Conservation (phyloP, 2,329 filamentous ascomycete species). For the Diaporthe australafricana region DNA sequence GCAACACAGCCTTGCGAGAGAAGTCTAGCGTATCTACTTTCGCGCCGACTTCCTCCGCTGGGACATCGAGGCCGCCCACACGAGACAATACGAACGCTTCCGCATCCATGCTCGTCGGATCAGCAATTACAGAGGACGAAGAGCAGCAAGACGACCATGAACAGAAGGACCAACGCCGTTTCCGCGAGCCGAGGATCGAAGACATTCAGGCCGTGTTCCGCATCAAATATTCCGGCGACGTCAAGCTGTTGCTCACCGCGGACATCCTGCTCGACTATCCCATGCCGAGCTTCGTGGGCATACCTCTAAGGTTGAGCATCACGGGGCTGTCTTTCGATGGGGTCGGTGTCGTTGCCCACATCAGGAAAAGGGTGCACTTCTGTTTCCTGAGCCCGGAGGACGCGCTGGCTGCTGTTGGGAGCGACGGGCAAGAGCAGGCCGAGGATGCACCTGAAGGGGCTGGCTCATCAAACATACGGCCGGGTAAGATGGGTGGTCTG, state of each 20-base stretch:
- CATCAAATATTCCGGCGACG: conserved; percentile 88
- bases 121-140: conserved; percentile 54
- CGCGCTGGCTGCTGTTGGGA: conserved; percentile 77
- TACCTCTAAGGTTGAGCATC: conserved; percentile 93
- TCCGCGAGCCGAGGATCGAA: conserved; percentile 81
- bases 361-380: conserved; percentile 89
- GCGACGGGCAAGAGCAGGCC: conserved; percentile 55
- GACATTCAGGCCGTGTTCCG: conserved; percentile 94
- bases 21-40: conserved; percentile 73
- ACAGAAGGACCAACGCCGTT: conserved; percentile 48
- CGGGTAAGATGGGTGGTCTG: conserved; percentile 74
- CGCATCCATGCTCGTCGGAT: conserved; percentile 45
- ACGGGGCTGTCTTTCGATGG: conserved; percentile 96
- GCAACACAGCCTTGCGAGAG: conserved; percentile 57
- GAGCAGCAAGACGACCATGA: conserved; percentile 40
- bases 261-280: conserved; percentile 98
- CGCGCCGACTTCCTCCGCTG: conserved; percentile 61
- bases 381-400: conserved; percentile 96
- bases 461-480: conserved; percentile 52
- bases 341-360: conserved; percentile 91
- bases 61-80: conserved; percentile 68
- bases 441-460: conserved; percentile 39
- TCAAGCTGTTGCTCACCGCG: conserved; percentile 89
- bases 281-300: conserved; percentile 97
- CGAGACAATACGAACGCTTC: conserved; percentile 56